phyloP scores from a whole-genome alignment of 2,329 filamentous ascomycete genomes.

The Myriosclerotinia curreyana region DNA sequence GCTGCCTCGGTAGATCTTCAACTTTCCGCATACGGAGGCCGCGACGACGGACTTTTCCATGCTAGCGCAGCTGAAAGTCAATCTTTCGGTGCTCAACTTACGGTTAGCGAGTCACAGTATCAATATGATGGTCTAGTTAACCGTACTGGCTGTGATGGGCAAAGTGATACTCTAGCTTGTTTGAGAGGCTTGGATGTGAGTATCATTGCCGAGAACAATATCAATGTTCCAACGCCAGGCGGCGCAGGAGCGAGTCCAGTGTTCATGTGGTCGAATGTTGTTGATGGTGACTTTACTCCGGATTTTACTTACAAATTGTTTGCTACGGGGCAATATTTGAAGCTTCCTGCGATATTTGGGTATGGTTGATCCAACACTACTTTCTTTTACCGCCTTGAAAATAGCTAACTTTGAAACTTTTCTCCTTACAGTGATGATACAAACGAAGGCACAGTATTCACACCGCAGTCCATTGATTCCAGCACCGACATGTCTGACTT shows the following conservation, averaged over 20 bases:
- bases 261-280: slow-evolving; percentile 53
- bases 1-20: slow-evolving; percentile 64
- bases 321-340: slow-evolving; percentile 49
- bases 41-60: slow-evolving; percentile 49
- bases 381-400: too few species aligned
- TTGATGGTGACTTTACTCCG: slow-evolving; percentile 53
- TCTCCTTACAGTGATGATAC: slow-evolving; percentile 48
- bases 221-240: slow-evolving; percentile 41
- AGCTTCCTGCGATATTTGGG: slow-evolving; percentile 52
- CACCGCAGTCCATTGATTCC: slow-evolving; percentile 49
- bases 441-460: slow-evolving; percentile 64
- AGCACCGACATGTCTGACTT: slow-evolving; percentile 52
- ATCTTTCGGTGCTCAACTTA: slow-evolving; percentile 50
- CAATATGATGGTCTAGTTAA: slow-evolving; percentile 51
- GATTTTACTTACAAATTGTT: slow-evolving; percentile 52
- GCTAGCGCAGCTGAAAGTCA: slow-evolving; percentile 51
- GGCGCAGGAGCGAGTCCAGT: slow-evolving; percentile 42
- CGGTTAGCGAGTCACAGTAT: slow-evolving; percentile 48
- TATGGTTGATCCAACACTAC: slow-evolving; percentile 18
- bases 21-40: slow-evolving; percentile 54
- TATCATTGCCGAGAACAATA: slow-evolving; percentile 46
- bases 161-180: slow-evolving; percentile 45
- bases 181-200: slow-evolving; percentile 45
- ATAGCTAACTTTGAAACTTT: not conserved
- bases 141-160: slow-evolving; percentile 44